Conservation (phyloP, 768 basidiomycete species). For the Agaricus blazei region DNA sequence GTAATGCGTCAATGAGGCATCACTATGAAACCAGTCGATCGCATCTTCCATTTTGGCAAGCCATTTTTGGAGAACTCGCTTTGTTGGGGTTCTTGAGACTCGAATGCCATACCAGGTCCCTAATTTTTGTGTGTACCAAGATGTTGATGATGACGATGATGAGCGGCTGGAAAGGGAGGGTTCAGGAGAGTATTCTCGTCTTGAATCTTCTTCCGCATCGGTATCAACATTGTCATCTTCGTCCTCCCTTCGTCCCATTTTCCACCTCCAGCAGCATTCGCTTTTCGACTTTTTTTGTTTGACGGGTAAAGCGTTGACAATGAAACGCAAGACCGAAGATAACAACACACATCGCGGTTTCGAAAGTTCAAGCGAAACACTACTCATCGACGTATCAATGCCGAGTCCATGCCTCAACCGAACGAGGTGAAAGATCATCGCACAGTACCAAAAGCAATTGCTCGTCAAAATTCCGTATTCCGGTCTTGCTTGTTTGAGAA, state of each 20-base stretch:
- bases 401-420: slow-evolving; percentile 1
- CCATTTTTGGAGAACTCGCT: neutral
- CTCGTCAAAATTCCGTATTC: neutral
- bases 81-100: neutral
- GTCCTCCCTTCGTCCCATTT: neutral
- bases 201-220: neutral
- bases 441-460: slow-evolving; percentile 6
- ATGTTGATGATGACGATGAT: neutral
- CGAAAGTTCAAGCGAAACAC: neutral
- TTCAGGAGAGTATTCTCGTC: neutral
- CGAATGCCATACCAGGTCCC: slow-evolving; percentile 5
- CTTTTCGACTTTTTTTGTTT: neutral
- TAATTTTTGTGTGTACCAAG: slow-evolving; percentile 1
- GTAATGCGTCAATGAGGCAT: neutral
- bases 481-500: slow-evolving; percentile 1
- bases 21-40: neutral
- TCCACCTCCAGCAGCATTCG: neutral
- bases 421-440: slow-evolving; percentile 3
- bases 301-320: neutral
- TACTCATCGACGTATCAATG: neutral
- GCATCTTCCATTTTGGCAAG: neutral
- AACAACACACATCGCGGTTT: neutral
- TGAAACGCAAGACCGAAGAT: neutral
- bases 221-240: neutral
- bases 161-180: neutral